Evolutionary conservation across 306 rosid species (phyloP).

Genomic region (Vigna angularis): DNA sequence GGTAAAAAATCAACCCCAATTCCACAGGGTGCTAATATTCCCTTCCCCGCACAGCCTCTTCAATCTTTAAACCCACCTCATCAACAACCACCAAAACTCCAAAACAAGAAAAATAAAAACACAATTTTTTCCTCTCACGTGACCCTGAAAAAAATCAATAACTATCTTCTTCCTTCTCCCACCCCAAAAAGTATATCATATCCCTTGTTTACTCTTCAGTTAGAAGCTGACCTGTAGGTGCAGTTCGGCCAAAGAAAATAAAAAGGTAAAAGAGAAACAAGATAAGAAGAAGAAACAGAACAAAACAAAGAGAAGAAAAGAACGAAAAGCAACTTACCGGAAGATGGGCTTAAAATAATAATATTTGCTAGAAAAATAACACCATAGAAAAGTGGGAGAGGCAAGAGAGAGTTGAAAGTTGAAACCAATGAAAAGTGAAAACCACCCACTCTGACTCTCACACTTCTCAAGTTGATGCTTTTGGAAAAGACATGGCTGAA

Average conservation of each 20-base stretch:
- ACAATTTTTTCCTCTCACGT: conserved; percentile 35
- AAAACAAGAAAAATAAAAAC: conserved; percentile 13
- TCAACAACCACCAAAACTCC: conserved; percentile 14
- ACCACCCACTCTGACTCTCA: not conserved
- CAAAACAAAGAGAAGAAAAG: not conserved
- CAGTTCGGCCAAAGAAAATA: conserved; percentile 46
- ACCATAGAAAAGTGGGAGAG: conserved; percentile 36
- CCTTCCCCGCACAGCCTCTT: conserved; percentile 35
- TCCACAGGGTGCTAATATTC: conserved; percentile 30
- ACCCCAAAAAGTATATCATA: conserved; percentile 28
- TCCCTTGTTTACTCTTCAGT: conserved; percentile 57
- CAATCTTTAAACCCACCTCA: conserved; percentile 26
- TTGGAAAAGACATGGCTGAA: conserved; percentile 1
- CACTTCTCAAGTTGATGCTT: conserved; percentile 27
- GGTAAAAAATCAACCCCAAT: conserved; percentile 42
- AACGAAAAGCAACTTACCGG: conserved; percentile 49
- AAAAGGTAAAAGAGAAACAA: conserved; percentile 8
- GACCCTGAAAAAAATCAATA: conserved; percentile 35
- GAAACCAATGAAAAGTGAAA: conserved; percentile 13
- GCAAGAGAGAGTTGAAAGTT: conserved; percentile 37
- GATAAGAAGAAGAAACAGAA: not conserved
- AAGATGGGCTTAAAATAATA: conserved; percentile 45
- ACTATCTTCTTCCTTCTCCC: conserved; percentile 4
- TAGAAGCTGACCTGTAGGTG: conserved; percentile 60
- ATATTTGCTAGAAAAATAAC: conserved; percentile 28